A percentile compares a stretch with the other conserved stretches of the same genome.
Evolutionary conservation across 805 yeast genomes (phyloP).

Genomic region (Candida orba): DNA sequence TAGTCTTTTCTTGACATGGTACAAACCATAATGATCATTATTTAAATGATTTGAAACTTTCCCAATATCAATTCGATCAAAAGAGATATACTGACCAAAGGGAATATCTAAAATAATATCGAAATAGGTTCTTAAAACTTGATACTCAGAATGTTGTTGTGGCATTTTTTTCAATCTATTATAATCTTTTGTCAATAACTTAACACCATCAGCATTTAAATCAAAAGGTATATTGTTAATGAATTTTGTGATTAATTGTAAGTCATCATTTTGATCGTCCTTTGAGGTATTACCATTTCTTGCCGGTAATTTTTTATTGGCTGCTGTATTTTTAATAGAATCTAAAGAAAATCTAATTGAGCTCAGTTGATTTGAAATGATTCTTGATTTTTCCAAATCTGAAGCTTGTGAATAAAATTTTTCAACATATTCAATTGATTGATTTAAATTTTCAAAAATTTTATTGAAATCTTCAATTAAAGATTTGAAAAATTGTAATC

Average conservation of each 20-base stretch:
- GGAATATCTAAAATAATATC: slow-evolving; percentile 63
- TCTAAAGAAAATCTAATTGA: slow-evolving; percentile 44
- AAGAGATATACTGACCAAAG: slow-evolving; percentile 32
- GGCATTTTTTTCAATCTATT: slow-evolving; percentile 45
- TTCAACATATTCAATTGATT: slow-evolving; percentile 30
- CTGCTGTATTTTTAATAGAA: slow-evolving; percentile 28
- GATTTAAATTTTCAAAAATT: slow-evolving; percentile 32
- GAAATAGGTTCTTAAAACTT: slow-evolving; percentile 55
- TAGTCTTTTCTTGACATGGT: slow-evolving; percentile 65
- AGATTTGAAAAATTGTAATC: slow-evolving; percentile 27
- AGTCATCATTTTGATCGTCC: slow-evolving; percentile 32
- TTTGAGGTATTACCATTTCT: slow-evolving; percentile 1
- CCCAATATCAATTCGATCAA: slow-evolving; percentile 36
- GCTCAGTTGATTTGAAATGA: slow-evolving; percentile 49
- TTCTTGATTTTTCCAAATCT: slow-evolving; percentile 43
- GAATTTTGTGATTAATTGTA: slow-evolving; percentile 26
- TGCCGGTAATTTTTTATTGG: slow-evolving; percentile 9
- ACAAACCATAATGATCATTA: slow-evolving; percentile 73
- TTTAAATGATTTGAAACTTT: slow-evolving; percentile 54
- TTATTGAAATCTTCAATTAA: slow-evolving; percentile 31
- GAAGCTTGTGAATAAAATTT: slow-evolving; percentile 45
- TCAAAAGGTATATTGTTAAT: slow-evolving; percentile 20
- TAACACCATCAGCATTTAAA: slow-evolving; percentile 36
- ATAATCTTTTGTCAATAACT: slow-evolving; percentile 40
- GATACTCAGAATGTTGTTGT: slow-evolving; percentile 55